Base-by-base conservation (phyloP, 202 grass and related monocot genomes). In the Hordeum pubiflorum region DNA sequence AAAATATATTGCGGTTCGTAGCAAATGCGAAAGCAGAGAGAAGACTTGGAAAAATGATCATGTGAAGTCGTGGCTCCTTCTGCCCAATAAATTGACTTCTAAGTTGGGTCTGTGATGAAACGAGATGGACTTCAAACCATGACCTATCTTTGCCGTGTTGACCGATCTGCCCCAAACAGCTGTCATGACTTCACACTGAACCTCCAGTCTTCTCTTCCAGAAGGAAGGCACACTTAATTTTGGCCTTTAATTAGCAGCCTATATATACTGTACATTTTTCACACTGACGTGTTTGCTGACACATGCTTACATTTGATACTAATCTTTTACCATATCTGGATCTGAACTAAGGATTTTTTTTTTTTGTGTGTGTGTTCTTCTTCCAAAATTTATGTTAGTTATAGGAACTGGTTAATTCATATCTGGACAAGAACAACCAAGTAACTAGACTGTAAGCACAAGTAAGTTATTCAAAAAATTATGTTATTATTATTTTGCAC, bases 101-200 rank as follows among this genome's bases (percentile, higher is more conserved):
- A 74, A 44, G 64, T 77, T 85, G 18, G 72, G 21, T 58, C 4
- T 38, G 29, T 74, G 77, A 69, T 48, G 52, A 34, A 78, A 52
- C 56, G 81, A 38, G 57, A 80, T 6, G 41, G 66, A 85, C 65
- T 74, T 82, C n/a, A 82, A 78, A 29, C 21, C 13, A 68, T 8
- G 87, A 82, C 83, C 3, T 52, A 2, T 72, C 72, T 63, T 4
- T 50, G 48, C 46, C 79, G 74, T 89, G 73, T 89, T 67, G 83
- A 89, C 46, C 12, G 7, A 37, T 82, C 56, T 74, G 40, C 13
- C 55, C 64, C 78, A 78, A 58, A 13, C 27, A 18, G 38, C 31
- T 54, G 69, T 7, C 43, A 50, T 67, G 82, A 81, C 73, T 66
- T 78, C 58, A 82, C 75, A 68, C 61, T 23, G 50, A 63, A 27